Evolutionary conservation across 257 asterid species (phyloP).

Genomic region (Przewalskia tangutica): DNA sequence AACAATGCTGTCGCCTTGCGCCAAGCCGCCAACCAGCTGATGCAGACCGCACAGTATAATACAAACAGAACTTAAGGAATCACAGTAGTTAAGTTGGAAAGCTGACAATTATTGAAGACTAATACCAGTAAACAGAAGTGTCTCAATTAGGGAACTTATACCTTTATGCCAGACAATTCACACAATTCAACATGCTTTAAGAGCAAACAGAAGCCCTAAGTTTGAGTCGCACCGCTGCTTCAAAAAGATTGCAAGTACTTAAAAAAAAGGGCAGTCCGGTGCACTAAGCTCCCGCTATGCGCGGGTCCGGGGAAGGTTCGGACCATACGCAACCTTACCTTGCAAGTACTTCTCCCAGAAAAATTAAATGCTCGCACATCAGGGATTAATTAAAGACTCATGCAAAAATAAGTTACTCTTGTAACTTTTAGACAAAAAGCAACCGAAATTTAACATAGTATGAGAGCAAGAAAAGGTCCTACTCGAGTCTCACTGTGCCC

Average conservation of each 20-base stretch:
- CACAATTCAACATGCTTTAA: neutral
- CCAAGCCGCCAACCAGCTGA: neutral
- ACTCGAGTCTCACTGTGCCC: neutral
- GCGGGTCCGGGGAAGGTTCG: too few relatives aligned
- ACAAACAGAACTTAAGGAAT: neutral
- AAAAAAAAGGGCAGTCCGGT: too few relatives aligned
- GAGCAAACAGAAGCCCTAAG: neutral
- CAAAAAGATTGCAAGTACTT: neutral
- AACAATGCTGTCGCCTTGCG: neutral
- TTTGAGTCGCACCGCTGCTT: neutral
- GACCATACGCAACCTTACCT: too few relatives aligned
- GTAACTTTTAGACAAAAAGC: neutral
- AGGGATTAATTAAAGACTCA: neutral
- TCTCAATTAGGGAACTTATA: neutral
- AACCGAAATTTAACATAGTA: neutral
- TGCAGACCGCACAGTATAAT: neutral
- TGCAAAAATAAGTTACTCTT: neutral
- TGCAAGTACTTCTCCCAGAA: neutral
- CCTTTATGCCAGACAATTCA: neutral
- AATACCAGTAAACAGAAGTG: neutral
- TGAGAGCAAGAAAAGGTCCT: neutral
- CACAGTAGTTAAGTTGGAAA: neutral
- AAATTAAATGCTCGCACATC: neutral
- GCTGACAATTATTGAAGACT: neutral
- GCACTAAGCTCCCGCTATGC: too few relatives aligned